Evolutionary conservation across 2,329 filamentous ascomycete species (phyloP), one percentile per base, ranked within the genome.

Genomic region (Hirsutella minnesotensis): DNA sequence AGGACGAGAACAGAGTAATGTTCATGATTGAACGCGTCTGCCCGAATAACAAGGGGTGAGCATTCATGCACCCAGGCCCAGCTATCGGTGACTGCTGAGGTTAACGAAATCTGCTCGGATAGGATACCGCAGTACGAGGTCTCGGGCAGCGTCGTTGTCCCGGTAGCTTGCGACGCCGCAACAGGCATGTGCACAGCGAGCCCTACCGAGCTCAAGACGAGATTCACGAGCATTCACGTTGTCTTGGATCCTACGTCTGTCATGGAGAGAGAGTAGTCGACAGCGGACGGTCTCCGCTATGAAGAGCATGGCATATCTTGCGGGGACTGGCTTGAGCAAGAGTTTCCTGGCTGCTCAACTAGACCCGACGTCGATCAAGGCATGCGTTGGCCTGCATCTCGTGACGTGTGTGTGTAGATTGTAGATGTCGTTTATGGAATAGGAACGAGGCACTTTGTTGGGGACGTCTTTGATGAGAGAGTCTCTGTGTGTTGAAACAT

Each of bases 11-110:
- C 4, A 47, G 49, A 22, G 54, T 56, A 33, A 47, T 73, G 36
- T 64, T 61, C n/a, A 47, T 72, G 53, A 56, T 71, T 36, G 67
- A 75, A 57, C 57, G 58, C 22, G 58, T 65, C 13, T 75, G 70
- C 51, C 58, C 63, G 1, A 51, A 50, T 12, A 20, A 49, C 2
- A 48, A 59, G 5, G 63, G 61, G 65, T 68, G 8, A 12, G 15
- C 2, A 20, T n/a, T 33, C 3, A 39, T 16, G 2, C n/a, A 9
- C 9, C 34, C 9, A 16, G 29, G 29, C 10, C 29, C 29, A 4
- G 3, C 29, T 31, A 10, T 3, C 29, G 10, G 12, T 31, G 4
- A 31, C 29, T 31, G 10, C 29, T 31, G n/a, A n/a, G n/a, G n/a
- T 31, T 31, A 10, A 10, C 29, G n/a, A 12, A 34, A 4, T 15